A percentile compares a stretch with the other conserved stretches of the same genome.
Evolutionary conservation across 306 rosid species (phyloP).

Genomic region (Trifolium pratense): DNA sequence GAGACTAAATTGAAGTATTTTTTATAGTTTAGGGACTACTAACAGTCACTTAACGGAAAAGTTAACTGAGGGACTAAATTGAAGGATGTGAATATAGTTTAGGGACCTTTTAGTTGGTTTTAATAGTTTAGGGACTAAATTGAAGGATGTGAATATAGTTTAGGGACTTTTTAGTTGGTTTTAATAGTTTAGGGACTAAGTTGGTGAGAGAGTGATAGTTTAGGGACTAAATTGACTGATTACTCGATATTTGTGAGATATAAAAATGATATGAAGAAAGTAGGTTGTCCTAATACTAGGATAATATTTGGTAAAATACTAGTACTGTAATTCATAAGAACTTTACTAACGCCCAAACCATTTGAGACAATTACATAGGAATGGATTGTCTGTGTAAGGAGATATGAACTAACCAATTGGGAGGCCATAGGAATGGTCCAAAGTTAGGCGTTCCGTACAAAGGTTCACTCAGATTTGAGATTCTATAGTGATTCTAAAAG

Average conservation of each 20-base stretch:
- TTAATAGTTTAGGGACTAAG: too few relatives aligned
- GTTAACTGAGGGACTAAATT: too few relatives aligned
- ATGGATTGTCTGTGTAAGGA: not conserved
- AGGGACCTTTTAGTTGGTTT: too few relatives aligned
- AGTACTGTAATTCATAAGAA: not conserved
- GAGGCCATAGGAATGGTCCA: constrained; percentile 9
- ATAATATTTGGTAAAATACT: not conserved
- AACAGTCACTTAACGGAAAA: too few relatives aligned
- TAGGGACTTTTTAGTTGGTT: too few relatives aligned
- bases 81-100: too few relatives aligned
- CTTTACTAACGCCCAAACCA: not conserved
- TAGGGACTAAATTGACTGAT: too few relatives aligned
- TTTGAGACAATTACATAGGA: not conserved
- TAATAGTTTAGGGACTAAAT: too few relatives aligned
- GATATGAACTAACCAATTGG: constrained; percentile 19
- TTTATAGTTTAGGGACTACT: too few relatives aligned
- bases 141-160: too few relatives aligned
- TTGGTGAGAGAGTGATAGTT: too few relatives aligned
- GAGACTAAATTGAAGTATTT: too few relatives aligned
- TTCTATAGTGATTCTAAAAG: not conserved
- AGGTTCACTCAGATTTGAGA: not conserved
- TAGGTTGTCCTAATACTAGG: not conserved
- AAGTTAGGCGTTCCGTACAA: constrained; percentile 3
- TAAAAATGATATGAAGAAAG: not conserved
- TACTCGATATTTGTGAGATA: not conserved